Evolutionary conservation across 2,329 filamentous ascomycete species (phyloP), one percentile per base, ranked within the genome.

Genomic region (Waltergamsia citrina): DNA sequence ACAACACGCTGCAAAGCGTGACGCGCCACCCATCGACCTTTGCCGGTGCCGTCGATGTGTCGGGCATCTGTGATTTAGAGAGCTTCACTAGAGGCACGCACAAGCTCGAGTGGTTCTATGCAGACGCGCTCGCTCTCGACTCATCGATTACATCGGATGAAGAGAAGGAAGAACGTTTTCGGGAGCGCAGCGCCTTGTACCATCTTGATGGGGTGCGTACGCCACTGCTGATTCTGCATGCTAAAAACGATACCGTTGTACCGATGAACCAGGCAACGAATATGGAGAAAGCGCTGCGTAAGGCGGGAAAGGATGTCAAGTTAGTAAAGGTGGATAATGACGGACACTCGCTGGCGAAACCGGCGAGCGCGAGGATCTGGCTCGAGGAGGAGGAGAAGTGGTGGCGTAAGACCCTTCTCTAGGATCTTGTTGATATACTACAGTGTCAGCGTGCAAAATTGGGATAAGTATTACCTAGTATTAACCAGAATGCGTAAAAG

Each of bases 211-310:
- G 57, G 34, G 70, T 74, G 35, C 53, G 51, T 25, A 53, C 63
- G 3, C 69, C 71, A 1, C 45, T 79, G 16, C 48, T 78, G 23
- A 50, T 81, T n/a, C 42, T 79, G 5, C 69, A 77, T 16, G 75
- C 74, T 0, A 60, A 59, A 3, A 53, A 53, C 4, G 76, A 80
- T 43, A 65, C 63, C 26, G 63, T 79, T 2, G 75, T 78, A 12
- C 74, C 74, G 0, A 48, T 70, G n/a, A 57, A 62, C 12, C 75
- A 81, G 46, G 69, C 69, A 3, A 52, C 60, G 21, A 59, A 67
- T 34, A 71, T 80, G 49, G 62, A 67, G 8, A 49, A 52, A 26
- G 57, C 59, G n/a, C 54, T 74, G 16, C 49, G 49, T 33, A 43
- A 48, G 8, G 54, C 51, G 3, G 65, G 62, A 0, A 56, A 59